Base-by-base conservation (phyloP, 495 filamentous ascomycete species). In the Neurospora sp. region DNA sequence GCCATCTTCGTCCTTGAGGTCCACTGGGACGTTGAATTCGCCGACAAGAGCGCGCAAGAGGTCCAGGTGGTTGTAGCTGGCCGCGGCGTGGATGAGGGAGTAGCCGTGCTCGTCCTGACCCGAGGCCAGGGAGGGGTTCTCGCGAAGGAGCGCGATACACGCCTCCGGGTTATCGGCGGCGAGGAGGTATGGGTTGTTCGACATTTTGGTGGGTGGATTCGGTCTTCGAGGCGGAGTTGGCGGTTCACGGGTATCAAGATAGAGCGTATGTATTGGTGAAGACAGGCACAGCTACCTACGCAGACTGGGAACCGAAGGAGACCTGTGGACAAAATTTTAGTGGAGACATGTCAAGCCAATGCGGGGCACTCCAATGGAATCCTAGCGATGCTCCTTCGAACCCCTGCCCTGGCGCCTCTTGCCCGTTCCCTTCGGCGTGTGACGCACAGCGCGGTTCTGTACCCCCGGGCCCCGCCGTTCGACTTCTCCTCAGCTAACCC, bases 31-130 rank as follows among this genome's bases (percentile, higher is more conserved):
- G 31, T 90, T 82, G 81, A 92, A 94, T 17, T 92, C 92, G 39
- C 86, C 84, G n/a, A 96, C 87, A 2, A 99, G 88, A 1, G 89
- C 82, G 59, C 91, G 91, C 9, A 98, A 89, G 36, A 98, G 90
- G 71, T 91, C 88, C 39, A 91, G 82, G 75, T 97, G 93, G 78
- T 90, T 91, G 86, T 99, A 99, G 74, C 94, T 98, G 39, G 91
- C 89, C 8, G 95, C 92, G 31, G 96, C 96, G 81, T 99, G 96
- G 28, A 98, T 83, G 28, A 98, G 88, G 19, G 94, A 96, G 84
- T 99, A 97, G 74, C 93, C 93, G 74, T 93, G 89, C 73, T 91
- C 88, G 80, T 97, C 93, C 78, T 93, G 92, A 37, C 82, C 78
- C 9, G 89, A 86, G 19, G 93, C 93, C 71, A 92, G 83, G 11